Base-by-base conservation (phyloP, 257 asterid species). In the Capsicum rhomboideum region DNA sequence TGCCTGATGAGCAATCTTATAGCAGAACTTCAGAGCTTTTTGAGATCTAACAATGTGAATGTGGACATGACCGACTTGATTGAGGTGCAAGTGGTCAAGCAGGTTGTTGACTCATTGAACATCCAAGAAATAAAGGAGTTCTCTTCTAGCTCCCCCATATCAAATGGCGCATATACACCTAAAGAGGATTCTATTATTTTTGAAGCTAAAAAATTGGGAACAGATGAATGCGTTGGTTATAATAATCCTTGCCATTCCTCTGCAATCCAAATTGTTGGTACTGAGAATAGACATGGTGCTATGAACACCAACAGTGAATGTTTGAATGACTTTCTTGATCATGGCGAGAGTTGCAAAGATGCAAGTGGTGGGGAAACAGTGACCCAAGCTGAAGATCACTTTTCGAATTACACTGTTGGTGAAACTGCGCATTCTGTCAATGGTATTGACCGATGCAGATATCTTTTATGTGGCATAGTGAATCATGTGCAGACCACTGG, bases 1-100 rank as follows among this genome's bases (percentile, higher is more conserved):
- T 21, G 42, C 46, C 83, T 88, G 79, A 86, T 92, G 86, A 86
- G 85, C 82, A 67, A 71, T 83, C 83, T 90, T 21, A 87, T 91
- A 12, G 69, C 82, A 29, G 89, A 87, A 23, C 59, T 92, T 21
- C 84, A 88, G 87, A 82, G 84, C 11, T 82, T 88, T 68, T 59
- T 90, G 23, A 85, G 85, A 72, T 82, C 89, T 31, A 71, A 68
- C 8, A 67, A 46, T 63, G 68, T 75, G 31, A 66, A 46, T 44
- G 54, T 40, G 37, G 86, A 80, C 59, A 34, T 72, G 46, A 72
- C 46, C 13, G 49, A 64, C 82, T 54, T 37, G 28, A 40, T 54
- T 37, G 83, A 81, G 52, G 84, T 69, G 10, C 53, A 78, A 44
- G 80, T 44, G 49, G 37, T 86, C 55, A 67, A 74, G 61, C 83